These are phyloP conservation scores for Leccinum ochraceum DNA, from an alignment of 768 basidiomycete genomes.

Conservation along the genomic window DNA sequence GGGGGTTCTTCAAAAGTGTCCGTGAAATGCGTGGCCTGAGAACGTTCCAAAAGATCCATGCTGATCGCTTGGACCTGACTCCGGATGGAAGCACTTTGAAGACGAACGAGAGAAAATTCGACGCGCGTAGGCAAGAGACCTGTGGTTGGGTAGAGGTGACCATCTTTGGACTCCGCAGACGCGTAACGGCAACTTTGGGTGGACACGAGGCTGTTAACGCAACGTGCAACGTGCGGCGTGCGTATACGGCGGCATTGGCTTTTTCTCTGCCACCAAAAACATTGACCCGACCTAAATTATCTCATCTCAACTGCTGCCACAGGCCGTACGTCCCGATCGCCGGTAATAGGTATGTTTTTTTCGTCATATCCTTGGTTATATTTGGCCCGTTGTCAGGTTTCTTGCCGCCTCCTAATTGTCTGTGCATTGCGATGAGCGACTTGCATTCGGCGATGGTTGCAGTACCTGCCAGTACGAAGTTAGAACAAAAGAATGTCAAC, in stretches of 20 bases:
- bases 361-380: background rate
- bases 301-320: constrained; percentile 18
- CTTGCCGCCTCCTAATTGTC: background rate
- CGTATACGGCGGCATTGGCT: constrained; percentile 18
- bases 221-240: constrained; percentile 18
- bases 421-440: background rate
- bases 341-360: constrained; percentile 4
- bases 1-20: constrained; percentile 6
- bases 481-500: background rate
- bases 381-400: background rate
- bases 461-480: background rate
- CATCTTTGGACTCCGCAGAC: constrained; percentile 22
- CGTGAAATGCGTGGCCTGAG: constrained; percentile 11
- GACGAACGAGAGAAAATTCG: constrained; percentile 1
- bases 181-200: constrained; percentile 19
- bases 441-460: background rate
- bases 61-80: constrained; percentile 8
- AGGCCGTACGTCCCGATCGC: constrained; percentile 1
- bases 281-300: constrained; percentile 8
- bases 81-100: constrained; percentile 1
- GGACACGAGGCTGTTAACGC: constrained; percentile 27
- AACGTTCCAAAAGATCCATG: constrained; percentile 8
- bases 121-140: background rate
- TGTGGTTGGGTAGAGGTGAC: constrained; percentile 1
- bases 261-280: constrained; percentile 4